A percentile compares a stretch with the other conserved stretches of the same genome.
Conservation (phyloP, 768 basidiomycete genomes). For the Austroboletus festivus region DNA sequence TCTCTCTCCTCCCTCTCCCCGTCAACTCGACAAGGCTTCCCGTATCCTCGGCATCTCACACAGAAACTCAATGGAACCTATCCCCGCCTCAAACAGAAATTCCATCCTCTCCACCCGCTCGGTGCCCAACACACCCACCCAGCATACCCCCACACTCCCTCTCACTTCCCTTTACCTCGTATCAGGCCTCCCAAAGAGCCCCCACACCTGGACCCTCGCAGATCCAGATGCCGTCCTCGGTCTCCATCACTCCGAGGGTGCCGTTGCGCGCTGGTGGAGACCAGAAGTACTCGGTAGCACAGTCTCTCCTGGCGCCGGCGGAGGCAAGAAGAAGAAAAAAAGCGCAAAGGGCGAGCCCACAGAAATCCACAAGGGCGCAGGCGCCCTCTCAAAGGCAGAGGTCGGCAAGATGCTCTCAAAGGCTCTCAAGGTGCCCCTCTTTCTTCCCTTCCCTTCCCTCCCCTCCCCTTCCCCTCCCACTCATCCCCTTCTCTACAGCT, state of each 20-base stretch:
- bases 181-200: conserved; percentile 84
- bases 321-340: conserved; percentile 69
- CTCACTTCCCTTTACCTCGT: conserved; percentile 85
- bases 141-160: conserved; percentile 68
- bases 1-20: neutral
- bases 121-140: conserved; percentile 43
- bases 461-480: neutral
- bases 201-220: conserved; percentile 85
- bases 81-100: conserved; percentile 71
- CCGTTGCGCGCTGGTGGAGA: conserved; percentile 86
- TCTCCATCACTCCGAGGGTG: conserved; percentile 78
- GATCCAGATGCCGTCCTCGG: conserved; percentile 82
- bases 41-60: conserved; percentile 74
- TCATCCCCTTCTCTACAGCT: conserved; percentile 45
- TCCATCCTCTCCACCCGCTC: conserved; percentile 72
- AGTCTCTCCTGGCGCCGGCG: conserved; percentile 79
- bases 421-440: conserved; percentile 73
- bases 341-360: conserved; percentile 52
- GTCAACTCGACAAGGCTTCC: conserved; percentile 70
- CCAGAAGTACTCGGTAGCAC: conserved; percentile 89
- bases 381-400: conserved; percentile 80
- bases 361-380: conserved; percentile 69
- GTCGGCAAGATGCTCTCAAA: conserved; percentile 90
- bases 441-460: neutral
- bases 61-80: conserved; percentile 79